phyloP scores from a whole-genome alignment of 208 protist species.

The Trypanosoma congolense region DNA sequence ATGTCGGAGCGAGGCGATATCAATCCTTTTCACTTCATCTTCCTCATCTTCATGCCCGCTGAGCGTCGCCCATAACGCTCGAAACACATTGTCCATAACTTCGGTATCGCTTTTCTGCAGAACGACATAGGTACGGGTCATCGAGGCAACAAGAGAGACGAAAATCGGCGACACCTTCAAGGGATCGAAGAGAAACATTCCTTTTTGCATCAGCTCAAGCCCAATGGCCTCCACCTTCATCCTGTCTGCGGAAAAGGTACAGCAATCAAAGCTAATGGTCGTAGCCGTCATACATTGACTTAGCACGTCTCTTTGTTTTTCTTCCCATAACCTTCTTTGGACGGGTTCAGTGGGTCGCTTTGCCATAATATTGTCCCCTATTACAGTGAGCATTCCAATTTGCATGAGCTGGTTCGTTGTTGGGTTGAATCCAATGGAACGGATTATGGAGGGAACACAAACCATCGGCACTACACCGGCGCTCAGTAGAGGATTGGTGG shows the following conservation, averaged over 20 bases:
- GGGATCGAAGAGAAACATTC: conserved; percentile 33
- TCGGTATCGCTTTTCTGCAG: conserved; percentile 19
- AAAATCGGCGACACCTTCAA: conserved; percentile 8
- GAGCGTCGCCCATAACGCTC: conserved; percentile 26
- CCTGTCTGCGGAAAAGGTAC: conserved; percentile 18
- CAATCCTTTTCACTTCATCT: conserved; percentile 16
- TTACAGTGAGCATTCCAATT: conserved; percentile 10
- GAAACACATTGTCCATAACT: conserved; percentile 26
- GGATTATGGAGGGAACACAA: conserved; percentile 34
- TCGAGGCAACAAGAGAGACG: background rate
- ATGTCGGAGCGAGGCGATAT: background rate
- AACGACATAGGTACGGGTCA: conserved; percentile 25
- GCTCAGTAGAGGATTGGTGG: background rate
- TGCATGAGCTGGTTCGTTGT: conserved; percentile 39
- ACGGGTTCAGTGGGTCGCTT: background rate
- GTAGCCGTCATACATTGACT: background rate
- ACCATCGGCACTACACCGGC: conserved; percentile 3
- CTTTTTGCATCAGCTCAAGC: conserved; percentile 23
- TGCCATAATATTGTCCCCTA: background rate
- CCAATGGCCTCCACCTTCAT: conserved; percentile 24
- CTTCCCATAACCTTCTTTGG: background rate
- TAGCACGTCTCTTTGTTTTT: background rate
- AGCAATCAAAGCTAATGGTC: background rate
- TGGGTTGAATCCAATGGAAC: conserved; percentile 38
- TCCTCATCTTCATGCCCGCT: conserved; percentile 5